Conservation (phyloP, 1,284 basidiomycete species). For the Malassezia yamatoensis region DNA sequence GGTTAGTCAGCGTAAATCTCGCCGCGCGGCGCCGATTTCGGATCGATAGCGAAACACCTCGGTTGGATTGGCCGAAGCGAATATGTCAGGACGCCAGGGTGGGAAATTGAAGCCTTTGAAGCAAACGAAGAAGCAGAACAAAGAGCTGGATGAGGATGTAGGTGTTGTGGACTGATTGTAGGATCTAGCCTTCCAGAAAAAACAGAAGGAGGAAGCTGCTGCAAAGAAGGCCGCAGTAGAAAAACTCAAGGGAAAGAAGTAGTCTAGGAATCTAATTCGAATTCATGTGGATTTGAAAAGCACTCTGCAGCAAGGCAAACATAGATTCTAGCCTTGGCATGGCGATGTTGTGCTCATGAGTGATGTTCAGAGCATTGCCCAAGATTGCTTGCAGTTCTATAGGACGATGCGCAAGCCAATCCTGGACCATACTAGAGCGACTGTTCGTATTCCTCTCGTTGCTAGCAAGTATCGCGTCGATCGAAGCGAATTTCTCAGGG, state of each 20-base stretch:
- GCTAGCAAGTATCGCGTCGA: conserved; percentile 48
- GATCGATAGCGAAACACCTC: no score
- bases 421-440: conserved; percentile 50
- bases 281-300: neutral
- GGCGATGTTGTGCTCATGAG: conserved; percentile 43
- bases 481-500: conserved; percentile 46
- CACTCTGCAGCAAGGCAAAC: conserved; percentile 49
- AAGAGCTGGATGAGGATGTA: conserved; percentile 40
- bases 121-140: conserved; percentile 35
- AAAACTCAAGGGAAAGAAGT: conserved; percentile 31
- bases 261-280: conserved; percentile 11
- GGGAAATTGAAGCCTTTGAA: conserved; percentile 43
- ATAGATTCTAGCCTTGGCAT: conserved; percentile 50
- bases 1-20: neutral
- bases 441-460: conserved; percentile 49
- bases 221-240: conserved; percentile 35
- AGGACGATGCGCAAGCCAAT: conserved; percentile 48
- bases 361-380: conserved; percentile 46
- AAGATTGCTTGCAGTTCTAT: conserved; percentile 51
- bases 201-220: conserved; percentile 40
- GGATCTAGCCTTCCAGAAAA: conserved; percentile 36
- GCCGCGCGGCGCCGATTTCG: neutral
- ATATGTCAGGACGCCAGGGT: conserved; percentile 40
- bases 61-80: no score
- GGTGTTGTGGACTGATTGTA: conserved; percentile 17